Base-by-base conservation (phyloP, 1,284 basidiomycete genomes). In the Athelia psychrophila region DNA sequence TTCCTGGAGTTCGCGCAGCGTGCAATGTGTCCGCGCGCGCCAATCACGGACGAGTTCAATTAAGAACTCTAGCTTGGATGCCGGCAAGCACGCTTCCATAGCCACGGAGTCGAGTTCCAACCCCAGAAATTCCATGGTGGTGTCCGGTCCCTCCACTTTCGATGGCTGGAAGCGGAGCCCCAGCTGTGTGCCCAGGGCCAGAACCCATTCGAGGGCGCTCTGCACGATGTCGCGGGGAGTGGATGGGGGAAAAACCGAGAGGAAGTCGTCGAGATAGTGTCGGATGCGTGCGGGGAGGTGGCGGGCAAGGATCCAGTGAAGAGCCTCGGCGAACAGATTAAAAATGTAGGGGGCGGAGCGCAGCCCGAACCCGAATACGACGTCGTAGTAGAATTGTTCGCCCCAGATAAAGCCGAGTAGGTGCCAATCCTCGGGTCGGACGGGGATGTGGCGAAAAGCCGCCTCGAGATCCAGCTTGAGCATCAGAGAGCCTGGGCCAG, bases 211-310 rank as follows among this genome's bases (percentile, higher is more conserved):
- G 18, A 12, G 33, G 12, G 12, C 33, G 18, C 18, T 12, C 33
- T 35, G 33, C 12, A 18, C 33, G 18, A 12, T 12, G 12, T 12
- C 33, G 45, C 2, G 49, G 2, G 1, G 40, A 52, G 23, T 47
- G 48, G 42, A 50, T 16, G 46, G 45, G 6, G 47, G 27, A 20
- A 24, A 48, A 35, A 51, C 23, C 30, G 47, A 54, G 16, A 56
- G 32, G 49, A 48, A 56, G 19, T 56, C 55, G 25, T 56, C 50
- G 3, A 56, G 55, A n/a, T 56, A 56, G 22, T 56, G 55, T 5
- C 35, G 48, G 4, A 55, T 33, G 10, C 22, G 49, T 35, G 33
- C 33, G 12, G 12, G 12, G 33, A 12, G 12, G 33, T 18, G 33
- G 33, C 33, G 33, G 33, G 18, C 12, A 12, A 35, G 18, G 18